Base-by-base conservation (phyloP, 164 flowering plant species). In the Cinnamomum micranthum region DNA sequence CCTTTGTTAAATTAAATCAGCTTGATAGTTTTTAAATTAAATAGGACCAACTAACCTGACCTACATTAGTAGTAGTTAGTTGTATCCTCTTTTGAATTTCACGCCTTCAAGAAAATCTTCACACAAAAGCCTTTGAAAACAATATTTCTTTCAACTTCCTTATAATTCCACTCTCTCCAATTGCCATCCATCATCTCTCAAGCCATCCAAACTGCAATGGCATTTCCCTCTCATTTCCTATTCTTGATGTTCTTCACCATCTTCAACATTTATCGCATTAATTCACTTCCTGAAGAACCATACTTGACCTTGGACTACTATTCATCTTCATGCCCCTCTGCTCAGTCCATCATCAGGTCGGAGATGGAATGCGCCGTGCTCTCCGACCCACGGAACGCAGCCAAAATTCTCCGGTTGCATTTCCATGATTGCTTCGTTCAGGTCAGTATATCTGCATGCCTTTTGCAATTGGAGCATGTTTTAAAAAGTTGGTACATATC, bases 391-490 rank as follows among this genome's bases (percentile, higher is more conserved):
- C 91, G 97, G 3, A 88, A 85, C 68, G 98, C 98, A 0, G 98
- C 98, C 19, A 76, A 86, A n/a, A 77, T 93, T 1, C 76, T 93
- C 5, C 83, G 95, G 9, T 74, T 95, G 68, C 98, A 92, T 80
- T 90, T 93, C 79, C 98, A 95, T 65, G 98, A 95, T 74, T 95
- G 97, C 85, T 93, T 95, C 66, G 95, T 93, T 74, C 97, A 93
- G 95, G 97, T 93, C 12, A 11, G 72, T 62, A 1, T 55, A 15
- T 20, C 60, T 15, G n/a, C 60, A 55, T 15, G 60, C 6, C n/a
- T 15, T 2, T 2, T 55, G 17, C 47, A 6, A 41, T 41, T 41
- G 47, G 47, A 4, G 47, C 47, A 41, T 41, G 47, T 11, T 41
- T 41, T 41, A 6, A 7, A 1, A 41, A 41, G 10, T 41, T 41